Conservation (phyloP, 768 basidiomycete species). For the Paxillus rubicundulus region DNA sequence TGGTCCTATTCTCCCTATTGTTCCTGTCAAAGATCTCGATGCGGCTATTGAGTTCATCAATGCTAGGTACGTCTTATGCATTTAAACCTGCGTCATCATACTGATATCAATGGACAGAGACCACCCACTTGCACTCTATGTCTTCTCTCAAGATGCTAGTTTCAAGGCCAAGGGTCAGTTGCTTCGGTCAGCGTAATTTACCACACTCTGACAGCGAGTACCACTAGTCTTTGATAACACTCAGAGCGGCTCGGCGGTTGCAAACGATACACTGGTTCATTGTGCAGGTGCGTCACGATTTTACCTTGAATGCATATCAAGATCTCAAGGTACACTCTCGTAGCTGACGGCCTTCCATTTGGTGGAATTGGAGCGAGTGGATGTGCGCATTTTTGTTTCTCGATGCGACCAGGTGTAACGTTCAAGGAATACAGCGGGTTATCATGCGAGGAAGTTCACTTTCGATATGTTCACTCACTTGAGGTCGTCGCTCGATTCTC, state of each 20-base stretch:
- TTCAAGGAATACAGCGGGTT: conserved; percentile 46
- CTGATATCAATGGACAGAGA: conserved; percentile 42
- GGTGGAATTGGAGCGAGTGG: conserved; percentile 74
- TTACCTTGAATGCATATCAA: not conserved
- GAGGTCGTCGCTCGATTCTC: conserved; percentile 51
- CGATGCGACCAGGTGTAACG: not conserved
- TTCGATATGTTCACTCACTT: conserved; percentile 81
- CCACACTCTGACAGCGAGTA: not conserved
- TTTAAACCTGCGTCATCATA: not conserved
- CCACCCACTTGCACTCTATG: conserved; percentile 73
- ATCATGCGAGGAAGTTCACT: conserved; percentile 67
- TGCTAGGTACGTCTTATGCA: conserved; percentile 39
- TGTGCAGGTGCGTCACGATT: conserved; percentile 41
- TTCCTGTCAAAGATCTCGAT: conserved; percentile 68
- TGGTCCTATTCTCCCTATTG: conserved; percentile 75
- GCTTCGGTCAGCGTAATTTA: not conserved
- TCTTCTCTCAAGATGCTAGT: conserved; percentile 60
- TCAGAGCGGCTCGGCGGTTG: conserved; percentile 63
- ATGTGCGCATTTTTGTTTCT: conserved; percentile 42
- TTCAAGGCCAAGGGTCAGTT: conserved; percentile 60
- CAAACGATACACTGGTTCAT: conserved; percentile 71
- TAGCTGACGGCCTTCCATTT: conserved; percentile 66
- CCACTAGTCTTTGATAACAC: conserved; percentile 64
- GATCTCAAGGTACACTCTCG: not conserved
- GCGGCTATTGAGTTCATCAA: conserved; percentile 72